Base-by-base conservation (phyloP, 2,329 filamentous ascomycete species). In the Penicillium griseofulvum region DNA sequence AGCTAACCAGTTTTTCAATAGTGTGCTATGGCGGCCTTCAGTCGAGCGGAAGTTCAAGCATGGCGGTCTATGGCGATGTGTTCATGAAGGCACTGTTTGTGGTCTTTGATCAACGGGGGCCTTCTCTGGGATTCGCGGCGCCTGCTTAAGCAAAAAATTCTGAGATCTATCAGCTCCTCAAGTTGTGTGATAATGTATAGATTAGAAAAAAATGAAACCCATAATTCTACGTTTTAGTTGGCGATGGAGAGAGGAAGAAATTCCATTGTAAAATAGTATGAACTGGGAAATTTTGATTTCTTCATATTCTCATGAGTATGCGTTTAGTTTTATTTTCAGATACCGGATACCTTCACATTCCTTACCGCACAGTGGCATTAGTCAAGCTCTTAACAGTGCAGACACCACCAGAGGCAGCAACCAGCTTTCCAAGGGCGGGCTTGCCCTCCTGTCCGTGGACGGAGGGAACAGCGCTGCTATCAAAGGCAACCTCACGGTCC, bases 371-470 rank as follows among this genome's bases (percentile, higher is more conserved):
- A 62, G 86, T 85, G 60, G 90, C 94, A 37, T 86, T 87, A 77
- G 87, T 87, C 70, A 99, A 80, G 56, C 81, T 89, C 75, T 87
- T 85, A 58, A 97, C 92, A 42, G 83, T 93, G 79, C 94, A 97
- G 44, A 89, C 76, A 42, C 90, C 90, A 47, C 90, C 90, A 56
- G 80, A 84, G 72, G 87, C 86, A 3, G 91, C 93, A 61, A 90
- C 85, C 63, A 97, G 78, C 70, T 80, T 81, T 36, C 81, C 83
- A 31, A 85, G 68, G 36, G 78, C 77, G 39, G 76, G 79, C 73
- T 81, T 82, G 64, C 78, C 72, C 63, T 81, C 80, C 46, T 82
- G 89, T 59, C 87, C 83, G 68, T 87, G 86, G 56, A 93, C 79
- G 74, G 88, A 85, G 75, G 90, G 87, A 34, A 96, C 90, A 43